Evolutionary conservation across 129 eudicot species (phyloP), one percentile per base, ranked within the genome.

Genomic region (Tagetes patula): DNA sequence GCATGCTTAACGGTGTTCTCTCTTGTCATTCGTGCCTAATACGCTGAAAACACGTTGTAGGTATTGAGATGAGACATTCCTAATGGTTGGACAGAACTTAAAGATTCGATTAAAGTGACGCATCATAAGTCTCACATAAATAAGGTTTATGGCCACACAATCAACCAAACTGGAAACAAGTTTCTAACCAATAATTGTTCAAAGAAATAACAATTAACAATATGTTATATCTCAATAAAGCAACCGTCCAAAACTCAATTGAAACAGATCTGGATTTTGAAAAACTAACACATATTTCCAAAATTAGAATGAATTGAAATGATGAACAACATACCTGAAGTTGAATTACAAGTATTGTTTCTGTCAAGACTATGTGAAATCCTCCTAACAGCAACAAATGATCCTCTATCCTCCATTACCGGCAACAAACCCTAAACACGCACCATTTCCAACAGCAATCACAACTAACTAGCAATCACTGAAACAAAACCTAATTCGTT

Each of bases 381-480:
- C 72, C 99, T 84, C 77, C 99, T 75, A 72, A 94, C 97, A 9
- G 99, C 97, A 6, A 94, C 97, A 67, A 94, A 94, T 53, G 99
- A 94, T 77, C 92, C 96, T 84, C 99, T 84, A 77, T 90, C 97
- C 69, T 90, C 99, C 99, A 90, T 90, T 56, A 63, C 79, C 32
- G 20, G 43, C 3, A n/a, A 76, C 59, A 12, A 41, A 70, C 56
- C 36, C 54, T 38, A 70, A 27, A 70, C 41, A 63, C 68, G 38
- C 65, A 82, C 65, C 79, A 74, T 74, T 39, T 39, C 55, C 76
- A 14, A 10, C 50, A 48, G 58, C 40, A 71, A 71, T 33, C 64
- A 53, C 49, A 56, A 56, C 61, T 49, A 77, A 69, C 54, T 34
- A 31, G 8, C 61, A 31, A 77, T 20, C 27, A 76, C 55, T 12